These are phyloP conservation scores for Colletotrichum spinosum DNA, from an alignment of 2,329 filamentous ascomycete genomes.

Conservation along the genomic window DNA sequence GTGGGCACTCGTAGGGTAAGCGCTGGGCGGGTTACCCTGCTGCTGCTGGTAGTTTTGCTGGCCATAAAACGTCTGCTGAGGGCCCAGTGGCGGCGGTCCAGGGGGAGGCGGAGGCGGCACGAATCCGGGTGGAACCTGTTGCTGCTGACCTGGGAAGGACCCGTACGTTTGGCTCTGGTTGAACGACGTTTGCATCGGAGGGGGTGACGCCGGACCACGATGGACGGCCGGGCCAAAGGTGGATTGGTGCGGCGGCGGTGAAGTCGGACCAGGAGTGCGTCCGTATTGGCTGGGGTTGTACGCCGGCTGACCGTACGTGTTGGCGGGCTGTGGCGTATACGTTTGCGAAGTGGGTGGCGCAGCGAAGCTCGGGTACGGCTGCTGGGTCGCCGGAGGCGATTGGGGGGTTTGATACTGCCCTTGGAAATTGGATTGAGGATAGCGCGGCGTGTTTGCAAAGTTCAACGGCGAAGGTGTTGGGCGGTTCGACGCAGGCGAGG, in stretches of 20 bases:
- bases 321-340: slow-evolving; percentile 51
- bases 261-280: slow-evolving; percentile 67
- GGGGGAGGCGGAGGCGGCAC: slow-evolving; percentile 74
- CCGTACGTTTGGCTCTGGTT: slow-evolving; percentile 48
- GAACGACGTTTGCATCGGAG: slow-evolving; percentile 68
- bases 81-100: slow-evolving; percentile 70
- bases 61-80: slow-evolving; percentile 70
- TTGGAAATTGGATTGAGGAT: slow-evolving; percentile 65
- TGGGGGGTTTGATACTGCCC: slow-evolving; percentile 71
- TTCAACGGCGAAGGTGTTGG: slow-evolving; percentile 50
- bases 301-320: slow-evolving; percentile 61
- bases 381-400: slow-evolving; percentile 65
- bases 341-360: slow-evolving; percentile 52
- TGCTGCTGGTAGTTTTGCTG: slow-evolving; percentile 46
- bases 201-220: slow-evolving; percentile 61
- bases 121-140: slow-evolving; percentile 65
- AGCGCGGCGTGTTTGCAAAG: slow-evolving; percentile 54
- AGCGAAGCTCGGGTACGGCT: slow-evolving; percentile 56
- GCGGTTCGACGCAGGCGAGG: slow-evolving; percentile 48
- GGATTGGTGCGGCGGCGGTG: slow-evolving; percentile 73
- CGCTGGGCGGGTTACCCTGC: slow-evolving; percentile 45
- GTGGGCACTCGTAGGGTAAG: slow-evolving; percentile 44
- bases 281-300: slow-evolving; percentile 72
- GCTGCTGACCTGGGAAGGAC: slow-evolving; percentile 46
- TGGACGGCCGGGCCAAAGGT: slow-evolving; percentile 56